Conservation (phyloP, 495 filamentous ascomycete genomes). For the Letharia columbiana region DNA sequence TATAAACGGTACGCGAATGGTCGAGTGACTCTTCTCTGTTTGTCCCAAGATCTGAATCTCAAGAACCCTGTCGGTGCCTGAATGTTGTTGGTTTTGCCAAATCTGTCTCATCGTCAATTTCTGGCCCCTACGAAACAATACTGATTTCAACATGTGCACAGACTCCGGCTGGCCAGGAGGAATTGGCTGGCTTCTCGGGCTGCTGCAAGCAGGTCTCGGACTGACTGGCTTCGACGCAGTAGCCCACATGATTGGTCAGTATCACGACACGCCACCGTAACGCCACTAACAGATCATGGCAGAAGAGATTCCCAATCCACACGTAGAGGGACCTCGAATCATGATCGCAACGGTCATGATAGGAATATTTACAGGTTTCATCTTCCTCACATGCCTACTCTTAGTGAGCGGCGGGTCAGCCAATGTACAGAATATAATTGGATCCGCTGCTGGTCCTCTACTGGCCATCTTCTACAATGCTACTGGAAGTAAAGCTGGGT, state of each 20-base stretch:
- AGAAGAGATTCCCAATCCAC: constrained; percentile 63
- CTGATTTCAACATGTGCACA: neutral
- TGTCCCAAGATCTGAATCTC: neutral
- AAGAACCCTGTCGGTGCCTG: neutral
- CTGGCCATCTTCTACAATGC: constrained; percentile 64
- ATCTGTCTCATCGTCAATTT: neutral
- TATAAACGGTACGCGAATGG: constrained; percentile 40
- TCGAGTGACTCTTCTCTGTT: neutral
- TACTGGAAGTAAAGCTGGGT: constrained; percentile 53
- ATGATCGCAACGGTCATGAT: constrained; percentile 67
- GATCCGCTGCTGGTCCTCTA: constrained; percentile 53
- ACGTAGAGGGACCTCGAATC: constrained; percentile 57
- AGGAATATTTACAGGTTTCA: constrained; percentile 56
- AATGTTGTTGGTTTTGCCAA: neutral
- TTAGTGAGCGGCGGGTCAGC: constrained; percentile 26
- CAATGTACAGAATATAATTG: constrained; percentile 50
- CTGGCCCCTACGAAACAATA: neutral
- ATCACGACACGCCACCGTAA: constrained; percentile 26
- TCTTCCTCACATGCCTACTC: constrained; percentile 43
- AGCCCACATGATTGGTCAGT: constrained; percentile 42
- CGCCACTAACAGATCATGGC: constrained; percentile 21
- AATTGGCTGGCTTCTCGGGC: constrained; percentile 53
- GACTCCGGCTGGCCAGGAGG: constrained; percentile 51
- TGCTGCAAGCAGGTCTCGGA: constrained; percentile 53
- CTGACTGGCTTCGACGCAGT: constrained; percentile 57